Percentiles rank a stretch among this genome's conserved stretches.
Conservation (phyloP, 768 basidiomycete species). For the Lactarius indigo region DNA sequence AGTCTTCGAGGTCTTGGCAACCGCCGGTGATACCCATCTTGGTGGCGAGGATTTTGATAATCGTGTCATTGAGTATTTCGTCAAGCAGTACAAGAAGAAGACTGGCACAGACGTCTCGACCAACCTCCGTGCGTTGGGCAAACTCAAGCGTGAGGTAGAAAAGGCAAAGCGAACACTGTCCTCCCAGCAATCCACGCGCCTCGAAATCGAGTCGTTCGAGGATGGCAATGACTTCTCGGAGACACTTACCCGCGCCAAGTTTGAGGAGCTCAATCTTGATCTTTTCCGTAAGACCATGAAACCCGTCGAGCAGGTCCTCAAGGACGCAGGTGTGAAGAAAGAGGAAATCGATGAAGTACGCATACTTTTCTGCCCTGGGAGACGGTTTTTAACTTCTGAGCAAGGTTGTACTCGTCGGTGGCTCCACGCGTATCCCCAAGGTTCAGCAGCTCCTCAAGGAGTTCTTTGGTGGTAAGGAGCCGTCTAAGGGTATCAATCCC, state of each 20-base stretch:
- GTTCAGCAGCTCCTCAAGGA: conserved; percentile 98
- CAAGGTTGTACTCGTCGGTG: conserved; percentile 87
- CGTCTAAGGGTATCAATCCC: conserved; percentile 97
- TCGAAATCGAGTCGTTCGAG: conserved; percentile 97
- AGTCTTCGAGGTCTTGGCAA: conserved; percentile 55
- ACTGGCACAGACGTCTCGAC: conserved; percentile 46
- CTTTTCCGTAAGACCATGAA: conserved; percentile 99
- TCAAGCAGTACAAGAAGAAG: conserved; percentile 54
- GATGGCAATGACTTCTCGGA: conserved; percentile 97
- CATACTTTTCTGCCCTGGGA: neutral
- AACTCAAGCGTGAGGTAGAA: conserved; percentile 44
- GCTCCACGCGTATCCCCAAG: conserved; percentile 99
- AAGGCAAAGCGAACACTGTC: conserved; percentile 68
- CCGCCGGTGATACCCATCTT: conserved; percentile 61
- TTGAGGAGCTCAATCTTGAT: conserved; percentile 98
- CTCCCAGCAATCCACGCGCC: conserved; percentile 86
- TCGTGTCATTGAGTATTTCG: conserved; percentile 50
- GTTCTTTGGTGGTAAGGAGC: conserved; percentile 91
- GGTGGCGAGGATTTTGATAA: conserved; percentile 57
- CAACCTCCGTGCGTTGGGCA: conserved; percentile 51
- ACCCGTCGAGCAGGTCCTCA: conserved; percentile 97
- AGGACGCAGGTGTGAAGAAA: conserved; percentile 98
- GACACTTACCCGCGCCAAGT: conserved; percentile 96
- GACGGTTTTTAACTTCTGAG: neutral
- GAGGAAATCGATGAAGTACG: conserved; percentile 87